Base-by-base conservation (phyloP, 257 asterid species). In the Sherardia arvensis region DNA sequence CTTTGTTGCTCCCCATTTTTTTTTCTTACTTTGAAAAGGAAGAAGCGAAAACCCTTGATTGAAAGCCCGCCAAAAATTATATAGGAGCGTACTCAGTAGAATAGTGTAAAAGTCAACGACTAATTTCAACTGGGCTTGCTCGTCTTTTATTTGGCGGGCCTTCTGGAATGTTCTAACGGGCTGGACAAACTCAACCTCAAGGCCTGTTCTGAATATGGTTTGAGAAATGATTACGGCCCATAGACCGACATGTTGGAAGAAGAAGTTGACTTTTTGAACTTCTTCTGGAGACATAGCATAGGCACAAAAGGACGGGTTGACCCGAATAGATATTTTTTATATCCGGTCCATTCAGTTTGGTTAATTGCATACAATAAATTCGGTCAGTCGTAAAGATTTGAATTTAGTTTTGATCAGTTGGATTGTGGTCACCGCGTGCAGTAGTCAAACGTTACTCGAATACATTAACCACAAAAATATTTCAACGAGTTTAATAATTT, bases 1-100 rank as follows among this genome's bases (percentile, higher is more conserved):
- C 67, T 15, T 57, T 55, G 30, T 56, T 48, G 25, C 9, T 59
- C 57, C 51, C 71, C 68, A 47, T 7, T 4, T 48, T 6, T n/a
- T n/a, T 38, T 7, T 12, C 10, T 25, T 8, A 20, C 2, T 3
- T 48, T 48, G 54, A 6, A 6, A 38, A 38, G 14, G 0, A 11
- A 51, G 7, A 51, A 7, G 8, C 3, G 56, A 6, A 49, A 49
- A 49, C 20, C 25, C 11, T 4, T 40, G 3, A 48, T 48, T n/a
- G 56, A 53, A 53, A 53, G 70, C 73, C 73, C 70, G 66, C 77
- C 62, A 34, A 61, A 59, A 59, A 28, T 1, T 21, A 27, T 4
- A 38, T n/a, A 38, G 17, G 34, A 29, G 63, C n/a, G n/a, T n/a
- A n/a, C n/a, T n/a, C n/a, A n/a, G n/a, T n/a, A n/a, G n/a, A n/a